A percentile compares a stretch with the other conserved stretches of the same genome.
These are phyloP conservation scores for Erysimum cheiri DNA, from an alignment of 441 rosid species.

Conservation along the genomic window DNA sequence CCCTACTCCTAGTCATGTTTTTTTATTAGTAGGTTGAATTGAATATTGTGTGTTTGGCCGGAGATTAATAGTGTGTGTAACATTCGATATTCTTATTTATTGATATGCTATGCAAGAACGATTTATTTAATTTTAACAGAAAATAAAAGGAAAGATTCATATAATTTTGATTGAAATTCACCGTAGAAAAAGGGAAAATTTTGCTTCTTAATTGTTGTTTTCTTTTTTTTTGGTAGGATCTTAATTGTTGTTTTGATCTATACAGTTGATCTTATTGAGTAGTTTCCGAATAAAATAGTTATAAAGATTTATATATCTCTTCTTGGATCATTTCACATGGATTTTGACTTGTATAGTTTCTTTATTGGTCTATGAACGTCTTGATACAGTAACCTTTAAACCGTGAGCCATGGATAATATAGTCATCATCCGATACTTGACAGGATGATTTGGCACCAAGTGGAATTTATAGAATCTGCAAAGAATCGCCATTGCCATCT, in stretches of 20 bases:
- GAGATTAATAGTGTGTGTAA: too few species aligned
- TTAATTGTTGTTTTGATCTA: not conserved
- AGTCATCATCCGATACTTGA: slow-evolving; percentile 95
- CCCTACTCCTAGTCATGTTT: not conserved
- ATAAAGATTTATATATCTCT: not conserved
- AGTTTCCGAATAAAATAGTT: not conserved
- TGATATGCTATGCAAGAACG: too few species aligned
- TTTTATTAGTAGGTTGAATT: not conserved
- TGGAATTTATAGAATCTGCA: slow-evolving; percentile 79
- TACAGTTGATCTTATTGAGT: not conserved
- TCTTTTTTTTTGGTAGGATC: too few species aligned
- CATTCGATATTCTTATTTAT: too few species aligned
- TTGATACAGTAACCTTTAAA: slow-evolving; percentile 62
- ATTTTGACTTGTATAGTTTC: not conserved
- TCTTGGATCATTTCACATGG: slow-evolving; percentile 25
- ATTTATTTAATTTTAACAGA: too few species aligned
- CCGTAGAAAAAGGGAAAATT: not conserved
- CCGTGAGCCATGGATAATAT: slow-evolving; percentile 89
- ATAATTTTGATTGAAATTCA: too few species aligned
- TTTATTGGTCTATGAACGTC: slow-evolving; percentile 47
- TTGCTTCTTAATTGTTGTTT: too few species aligned
- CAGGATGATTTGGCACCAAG: slow-evolving; percentile 82
- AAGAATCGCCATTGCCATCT: slow-evolving; percentile 87
- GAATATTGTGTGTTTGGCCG: too few species aligned
- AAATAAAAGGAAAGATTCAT: too few species aligned